Percentiles rank a stretch among this genome's conserved stretches.
Conservation (phyloP, 2,329 filamentous ascomycete genomes). For the Ascochyta viciae-villosae region DNA sequence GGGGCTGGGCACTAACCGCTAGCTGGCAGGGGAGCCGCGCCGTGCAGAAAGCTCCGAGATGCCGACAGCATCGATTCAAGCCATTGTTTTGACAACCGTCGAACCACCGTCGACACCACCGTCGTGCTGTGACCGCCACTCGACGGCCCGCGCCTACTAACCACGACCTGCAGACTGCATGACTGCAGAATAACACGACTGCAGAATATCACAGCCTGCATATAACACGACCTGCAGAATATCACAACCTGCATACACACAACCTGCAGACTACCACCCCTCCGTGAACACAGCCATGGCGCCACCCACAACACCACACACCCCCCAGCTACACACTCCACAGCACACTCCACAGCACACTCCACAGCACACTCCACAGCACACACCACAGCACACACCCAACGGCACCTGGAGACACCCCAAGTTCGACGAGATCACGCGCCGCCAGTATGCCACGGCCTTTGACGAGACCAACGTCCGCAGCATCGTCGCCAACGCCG, state of each 20-base stretch:
- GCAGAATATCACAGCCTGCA: too few species aligned
- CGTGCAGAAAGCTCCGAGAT: slow-evolving; percentile 4
- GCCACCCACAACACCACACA: slow-evolving; percentile 31
- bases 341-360: slow-evolving; percentile 39
- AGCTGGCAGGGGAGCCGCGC: not conserved
- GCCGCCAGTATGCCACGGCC: slow-evolving; percentile 76
- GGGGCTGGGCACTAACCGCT: not conserved
- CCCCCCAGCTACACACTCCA: slow-evolving; percentile 11
- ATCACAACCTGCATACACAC: too few species aligned
- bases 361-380: slow-evolving; percentile 34
- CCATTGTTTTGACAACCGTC: slow-evolving; percentile 19
- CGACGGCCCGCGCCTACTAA: not conserved
- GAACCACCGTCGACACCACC: not conserved
- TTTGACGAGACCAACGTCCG: slow-evolving; percentile 81
- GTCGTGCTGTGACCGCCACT: slow-evolving; percentile 4
- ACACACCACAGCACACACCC: slow-evolving; percentile 54
- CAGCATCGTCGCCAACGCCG: slow-evolving; percentile 72
- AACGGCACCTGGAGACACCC: slow-evolving; percentile 91
- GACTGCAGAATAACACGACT: too few species aligned
- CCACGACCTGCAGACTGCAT: not conserved
- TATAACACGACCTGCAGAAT: too few species aligned
- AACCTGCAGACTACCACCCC: too few species aligned
- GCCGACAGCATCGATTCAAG: not conserved
- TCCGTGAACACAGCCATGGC: slow-evolving; percentile 14
- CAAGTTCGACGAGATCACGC: slow-evolving; percentile 83